Evolutionary conservation across 495 filamentous ascomycete species (phyloP).

Genomic region (Pseudomonodictys pantanalensis): DNA sequence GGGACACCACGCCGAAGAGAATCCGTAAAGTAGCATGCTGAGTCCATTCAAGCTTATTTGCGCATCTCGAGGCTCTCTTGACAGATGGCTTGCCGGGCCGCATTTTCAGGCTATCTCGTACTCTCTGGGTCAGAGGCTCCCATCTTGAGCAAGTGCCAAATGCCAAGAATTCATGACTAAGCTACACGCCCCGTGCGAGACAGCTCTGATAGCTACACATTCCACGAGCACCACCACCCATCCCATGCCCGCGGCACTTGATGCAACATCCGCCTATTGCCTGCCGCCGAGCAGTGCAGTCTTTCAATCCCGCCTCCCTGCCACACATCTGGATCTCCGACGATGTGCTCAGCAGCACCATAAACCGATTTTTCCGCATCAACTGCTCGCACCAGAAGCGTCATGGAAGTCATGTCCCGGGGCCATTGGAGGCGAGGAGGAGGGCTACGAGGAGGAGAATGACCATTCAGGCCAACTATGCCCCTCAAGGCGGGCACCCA

Average conservation of each 20-base stretch:
- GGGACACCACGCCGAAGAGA: no score
- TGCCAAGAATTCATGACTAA: no score
- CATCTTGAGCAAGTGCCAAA: no score
- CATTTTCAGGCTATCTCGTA: no score
- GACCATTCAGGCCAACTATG: constrained; percentile 5
- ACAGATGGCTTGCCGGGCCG: no score
- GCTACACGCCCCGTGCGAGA: neutral
- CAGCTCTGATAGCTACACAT: neutral
- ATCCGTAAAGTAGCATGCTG: no score
- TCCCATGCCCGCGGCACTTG: constrained; percentile 20
- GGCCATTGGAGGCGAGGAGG: constrained; percentile 35
- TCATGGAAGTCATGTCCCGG: constrained; percentile 37
- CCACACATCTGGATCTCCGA: constrained; percentile 31
- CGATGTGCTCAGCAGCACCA: constrained; percentile 13
- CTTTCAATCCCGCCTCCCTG: neutral
- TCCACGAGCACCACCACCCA: neutral
- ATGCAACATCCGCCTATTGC: constrained; percentile 29
- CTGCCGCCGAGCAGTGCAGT: constrained; percentile 30
- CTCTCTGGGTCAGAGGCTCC: no score
- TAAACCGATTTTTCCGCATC: constrained; percentile 15
- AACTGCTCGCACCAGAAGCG: constrained; percentile 18
- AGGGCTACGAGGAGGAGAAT: constrained; percentile 27
- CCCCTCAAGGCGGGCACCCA: neutral
- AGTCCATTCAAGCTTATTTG: no score
- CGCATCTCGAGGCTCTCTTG: no score